These are phyloP conservation scores for Cadophora sp. DNA, from an alignment of 2,329 filamentous ascomycete species.

Conservation along the genomic window DNA sequence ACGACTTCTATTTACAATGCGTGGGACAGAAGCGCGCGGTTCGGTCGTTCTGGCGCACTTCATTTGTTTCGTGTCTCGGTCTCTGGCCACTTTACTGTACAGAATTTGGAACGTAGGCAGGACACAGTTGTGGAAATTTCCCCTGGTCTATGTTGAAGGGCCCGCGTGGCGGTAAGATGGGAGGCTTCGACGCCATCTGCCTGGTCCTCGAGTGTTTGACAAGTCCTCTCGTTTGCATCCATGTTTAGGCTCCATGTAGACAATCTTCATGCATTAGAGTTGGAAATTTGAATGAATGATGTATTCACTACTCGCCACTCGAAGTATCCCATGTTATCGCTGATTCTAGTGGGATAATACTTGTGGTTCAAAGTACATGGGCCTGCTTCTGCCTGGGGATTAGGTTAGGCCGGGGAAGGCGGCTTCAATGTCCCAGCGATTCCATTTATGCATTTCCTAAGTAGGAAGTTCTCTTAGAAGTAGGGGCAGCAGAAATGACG, in stretches of 20 bases:
- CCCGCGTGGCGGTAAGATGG: not conserved
- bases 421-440: not conserved
- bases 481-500: not conserved
- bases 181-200: not conserved
- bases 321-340: too few relatives aligned
- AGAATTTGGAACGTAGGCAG: not conserved
- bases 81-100: not conserved
- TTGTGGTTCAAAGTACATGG: not conserved
- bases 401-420: not conserved
- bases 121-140: not conserved
- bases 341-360: not conserved
- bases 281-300: not conserved
- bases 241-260: not conserved
- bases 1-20: not conserved
- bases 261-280: not conserved
- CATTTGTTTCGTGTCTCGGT: not conserved
- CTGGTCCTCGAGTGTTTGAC: not conserved
- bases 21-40: not conserved
- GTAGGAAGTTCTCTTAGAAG: not conserved
- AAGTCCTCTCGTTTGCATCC: not conserved
- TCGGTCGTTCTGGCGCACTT: not conserved
- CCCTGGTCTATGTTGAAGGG: not conserved
- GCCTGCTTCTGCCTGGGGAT: not conserved
- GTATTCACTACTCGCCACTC: too few relatives aligned
- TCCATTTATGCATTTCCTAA: not conserved